Evolutionary conservation across 2,329 filamentous ascomycete species (phyloP).

Genomic region (Immersiporthe knoxdaviesiana): DNA sequence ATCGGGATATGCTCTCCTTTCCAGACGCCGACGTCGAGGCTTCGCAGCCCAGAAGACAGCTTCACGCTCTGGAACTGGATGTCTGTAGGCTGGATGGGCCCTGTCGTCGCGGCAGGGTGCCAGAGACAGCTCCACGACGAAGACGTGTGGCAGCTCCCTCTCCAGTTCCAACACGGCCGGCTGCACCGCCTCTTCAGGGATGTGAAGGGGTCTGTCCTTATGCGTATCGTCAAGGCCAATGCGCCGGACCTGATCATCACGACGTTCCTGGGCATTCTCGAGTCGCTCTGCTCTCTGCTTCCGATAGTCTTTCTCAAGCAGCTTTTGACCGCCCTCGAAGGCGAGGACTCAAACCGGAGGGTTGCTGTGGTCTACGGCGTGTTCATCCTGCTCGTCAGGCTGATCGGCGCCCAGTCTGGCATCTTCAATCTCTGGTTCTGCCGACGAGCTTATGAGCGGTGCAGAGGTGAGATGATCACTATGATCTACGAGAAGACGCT

Average conservation of each 20-base stretch:
- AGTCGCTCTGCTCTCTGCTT: slow-evolving; percentile 58
- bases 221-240: slow-evolving; percentile 73
- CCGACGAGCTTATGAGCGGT: slow-evolving; percentile 82
- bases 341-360: slow-evolving; percentile 50
- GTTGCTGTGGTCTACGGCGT: slow-evolving; percentile 68
- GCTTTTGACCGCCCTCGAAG: slow-evolving; percentile 68
- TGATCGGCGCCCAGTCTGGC: slow-evolving; percentile 65
- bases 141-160: slow-evolving; percentile 80
- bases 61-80: slow-evolving; percentile 82
- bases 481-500: slow-evolving; percentile 82
- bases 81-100: slow-evolving; percentile 80
- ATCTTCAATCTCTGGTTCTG: slow-evolving; percentile 80
- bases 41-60: slow-evolving; percentile 80
- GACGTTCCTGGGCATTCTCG: slow-evolving; percentile 64
- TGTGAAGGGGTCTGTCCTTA: slow-evolving; percentile 72
- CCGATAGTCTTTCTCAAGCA: slow-evolving; percentile 73
- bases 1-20: slow-evolving; percentile 64
- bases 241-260: slow-evolving; percentile 76
- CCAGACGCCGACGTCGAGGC: slow-evolving; percentile 55
- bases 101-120: slow-evolving; percentile 69
- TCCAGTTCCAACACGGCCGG: slow-evolving; percentile 78
- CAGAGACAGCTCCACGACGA: slow-evolving; percentile 71
- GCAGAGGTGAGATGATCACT: slow-evolving; percentile 82
- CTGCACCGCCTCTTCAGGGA: slow-evolving; percentile 76
- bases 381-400: slow-evolving; percentile 61